Base-by-base conservation (phyloP, 345 rosid species). In the Pistacia integerrima region DNA sequence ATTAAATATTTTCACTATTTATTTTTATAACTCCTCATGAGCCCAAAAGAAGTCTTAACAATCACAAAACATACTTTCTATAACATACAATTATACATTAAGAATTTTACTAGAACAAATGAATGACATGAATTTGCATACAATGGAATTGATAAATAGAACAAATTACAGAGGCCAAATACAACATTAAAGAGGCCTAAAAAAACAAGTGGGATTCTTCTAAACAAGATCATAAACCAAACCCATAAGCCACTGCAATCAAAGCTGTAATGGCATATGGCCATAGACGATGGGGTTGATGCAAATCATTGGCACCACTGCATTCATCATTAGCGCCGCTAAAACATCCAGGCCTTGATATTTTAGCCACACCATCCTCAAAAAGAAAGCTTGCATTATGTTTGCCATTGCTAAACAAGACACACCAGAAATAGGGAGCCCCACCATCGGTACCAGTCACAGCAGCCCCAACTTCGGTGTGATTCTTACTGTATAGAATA, bases 401-500 rank as follows among this genome's bases (percentile, higher is more conserved):
- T 72, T 75, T 86, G 20, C 93, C 93, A 64, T 82, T 88, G 82
- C 97, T 88, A 84, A 91, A 90, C 85, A 91, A 68, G 52, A 91
- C 89, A 71, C 97, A 87, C 93, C 93, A 91, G 84, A 91, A 91
- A 70, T 84, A 88, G 20, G 93, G 93, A 64, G 87, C 78, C 5
- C 93, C 93, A 4, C 93, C 92, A 71, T 88, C 89, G 4, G 79
- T 83, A 49, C 92, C 90, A 14, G 78, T 79, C 56, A 84, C 89
- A 1, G 88, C 93, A 74, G 92, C 97, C 65, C 97, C 93, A 0
- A 86, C 84, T 79, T 91, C 93, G 0, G 97, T 91, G 72, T 91
- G 93, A 80, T 91, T 91, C 77, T 86, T 91, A 64, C 66, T 4
- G 64, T 89, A 78, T 13, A 91, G 74, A 59, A 90, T 86, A 4